Percentiles rank a stretch among this genome's conserved stretches.
phyloP scores from a whole-genome alignment of 306 rosid genomes.

The Sesbania bispinosa region DNA sequence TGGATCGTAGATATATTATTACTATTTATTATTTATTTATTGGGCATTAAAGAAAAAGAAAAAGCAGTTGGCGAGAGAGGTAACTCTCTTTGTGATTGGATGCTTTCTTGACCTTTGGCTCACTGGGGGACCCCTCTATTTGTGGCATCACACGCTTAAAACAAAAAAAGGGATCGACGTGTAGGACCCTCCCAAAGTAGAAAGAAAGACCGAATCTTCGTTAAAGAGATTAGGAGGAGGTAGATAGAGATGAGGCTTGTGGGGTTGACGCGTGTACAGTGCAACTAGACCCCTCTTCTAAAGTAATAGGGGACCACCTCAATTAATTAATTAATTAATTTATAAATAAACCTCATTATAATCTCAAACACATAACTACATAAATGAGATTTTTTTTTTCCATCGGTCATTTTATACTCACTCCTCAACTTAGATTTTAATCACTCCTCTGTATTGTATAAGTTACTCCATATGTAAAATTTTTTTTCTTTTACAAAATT shows the following conservation, averaged over 20 bases:
- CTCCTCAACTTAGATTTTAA: too few species aligned
- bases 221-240: slow-evolving; percentile 23
- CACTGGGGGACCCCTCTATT: slow-evolving; percentile 53
- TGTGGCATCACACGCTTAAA: slow-evolving; percentile 24
- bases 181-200: slow-evolving; percentile 10
- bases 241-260: slow-evolving; percentile 1
- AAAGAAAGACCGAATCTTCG: slow-evolving; percentile 35
- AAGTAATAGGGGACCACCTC: background rate
- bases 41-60: slow-evolving; percentile 54
- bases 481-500: too few species aligned
- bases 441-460: too few species aligned
- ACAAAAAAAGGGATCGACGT: background rate
- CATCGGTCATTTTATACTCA: too few species aligned
- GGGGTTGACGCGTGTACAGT: slow-evolving; percentile 37
- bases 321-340: too few species aligned
- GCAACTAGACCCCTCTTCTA: background rate
- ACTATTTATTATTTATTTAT: too few species aligned
- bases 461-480: too few species aligned
- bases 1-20: slow-evolving; percentile 31
- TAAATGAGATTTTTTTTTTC: too few species aligned
- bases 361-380: too few species aligned
- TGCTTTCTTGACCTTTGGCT: slow-evolving; percentile 62
- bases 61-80: slow-evolving; percentile 53
- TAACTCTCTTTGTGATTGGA: slow-evolving; percentile 60
- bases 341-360: too few species aligned